Base-by-base conservation (phyloP, 768 basidiomycete species). In the Auriscalpium vulgare region DNA sequence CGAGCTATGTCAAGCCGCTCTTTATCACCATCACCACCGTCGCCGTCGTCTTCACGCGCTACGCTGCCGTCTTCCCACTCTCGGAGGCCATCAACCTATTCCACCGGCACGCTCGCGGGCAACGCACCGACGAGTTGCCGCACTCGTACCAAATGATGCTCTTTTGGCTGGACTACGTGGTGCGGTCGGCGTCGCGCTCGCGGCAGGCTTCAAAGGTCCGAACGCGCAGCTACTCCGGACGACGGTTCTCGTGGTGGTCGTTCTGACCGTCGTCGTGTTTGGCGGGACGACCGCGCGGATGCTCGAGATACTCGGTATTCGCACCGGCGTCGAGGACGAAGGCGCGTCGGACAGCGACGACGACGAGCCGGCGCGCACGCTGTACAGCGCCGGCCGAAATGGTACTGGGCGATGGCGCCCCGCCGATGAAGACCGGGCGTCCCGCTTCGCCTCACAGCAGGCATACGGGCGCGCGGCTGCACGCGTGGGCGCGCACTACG, bases 111-210 rank as follows among this genome's bases (percentile, higher is more conserved):
- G 85, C 82, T 2, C 83, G 91, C 1, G 93, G 93, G 1, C 90
- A 94, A 65, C 81, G 93, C 44, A 73, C 79, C 21, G 95, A 97
- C 61, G 95, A 97, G 63, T 75, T 99, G 5, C 95, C 97, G 1
- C 95, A 98, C 69, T 94, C 93, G 10, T 97, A 99, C 66, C 95
- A 97, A 65, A 95, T 98, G 91, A 97, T 98, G 94, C 74, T 98
- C 14, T 98, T 98, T 72, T 99, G 95, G 95, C 95, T 1, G 95
- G 95, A 6, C 74, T 99, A 53, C 79, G 97, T 34, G 97, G 97
- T 37, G 97, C 97, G 0, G 97, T 99, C 45, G 97, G 97, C 40
- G 97, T 99, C 19, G 97, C 97, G 4, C 82, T 99, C 35, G 97
- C 97, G 1, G 90, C 93, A 2, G 95, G 95, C 2, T 95, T 99